These are phyloP conservation scores for Dichomitus squalens DNA, from an alignment of 1,284 basidiomycete species.

Conservation along the genomic window DNA sequence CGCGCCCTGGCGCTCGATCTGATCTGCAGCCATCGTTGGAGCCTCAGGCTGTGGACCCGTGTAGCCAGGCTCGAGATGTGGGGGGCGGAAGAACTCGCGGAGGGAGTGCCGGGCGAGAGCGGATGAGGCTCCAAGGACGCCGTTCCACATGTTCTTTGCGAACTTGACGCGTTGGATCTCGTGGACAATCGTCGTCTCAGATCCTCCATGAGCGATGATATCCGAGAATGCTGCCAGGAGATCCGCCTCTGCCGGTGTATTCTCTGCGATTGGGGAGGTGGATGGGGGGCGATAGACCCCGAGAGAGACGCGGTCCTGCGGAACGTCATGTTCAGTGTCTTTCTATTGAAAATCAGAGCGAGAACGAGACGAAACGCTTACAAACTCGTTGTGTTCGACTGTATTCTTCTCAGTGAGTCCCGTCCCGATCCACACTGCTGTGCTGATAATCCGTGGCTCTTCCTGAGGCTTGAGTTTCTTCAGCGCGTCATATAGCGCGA, in stretches of 20 bases:
- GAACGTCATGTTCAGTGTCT: neutral
- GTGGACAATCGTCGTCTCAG: constrained; percentile 48
- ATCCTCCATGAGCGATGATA: constrained; percentile 53
- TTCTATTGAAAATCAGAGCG: neutral
- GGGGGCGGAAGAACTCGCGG: constrained; percentile 54
- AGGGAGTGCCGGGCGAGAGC: constrained; percentile 55
- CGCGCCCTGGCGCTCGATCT: neutral
- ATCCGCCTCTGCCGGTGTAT: constrained; percentile 45
- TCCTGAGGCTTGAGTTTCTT: constrained; percentile 39
- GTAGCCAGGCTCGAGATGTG: constrained; percentile 27
- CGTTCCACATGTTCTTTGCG: constrained; percentile 67
- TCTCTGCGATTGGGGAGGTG: constrained; percentile 41
- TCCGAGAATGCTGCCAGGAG: constrained; percentile 48
- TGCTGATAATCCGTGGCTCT: constrained; percentile 54
- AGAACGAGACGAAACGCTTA: constrained; percentile 33
- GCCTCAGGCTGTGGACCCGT: neutral
- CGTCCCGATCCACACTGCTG: constrained; percentile 56
- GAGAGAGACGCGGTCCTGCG: constrained; percentile 51
- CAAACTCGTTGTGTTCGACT: constrained; percentile 55
- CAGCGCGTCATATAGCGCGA: constrained; percentile 60
- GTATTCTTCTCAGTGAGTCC: constrained; percentile 49
- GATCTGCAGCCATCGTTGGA: neutral
- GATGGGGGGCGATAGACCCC: constrained; percentile 52
- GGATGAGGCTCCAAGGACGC: constrained; percentile 53
- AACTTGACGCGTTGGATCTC: constrained; percentile 67